Percentiles rank a stretch among this genome's conserved stretches.
Conservation (phyloP, 139 green algal species). For the Asterochloris sp. region DNA sequence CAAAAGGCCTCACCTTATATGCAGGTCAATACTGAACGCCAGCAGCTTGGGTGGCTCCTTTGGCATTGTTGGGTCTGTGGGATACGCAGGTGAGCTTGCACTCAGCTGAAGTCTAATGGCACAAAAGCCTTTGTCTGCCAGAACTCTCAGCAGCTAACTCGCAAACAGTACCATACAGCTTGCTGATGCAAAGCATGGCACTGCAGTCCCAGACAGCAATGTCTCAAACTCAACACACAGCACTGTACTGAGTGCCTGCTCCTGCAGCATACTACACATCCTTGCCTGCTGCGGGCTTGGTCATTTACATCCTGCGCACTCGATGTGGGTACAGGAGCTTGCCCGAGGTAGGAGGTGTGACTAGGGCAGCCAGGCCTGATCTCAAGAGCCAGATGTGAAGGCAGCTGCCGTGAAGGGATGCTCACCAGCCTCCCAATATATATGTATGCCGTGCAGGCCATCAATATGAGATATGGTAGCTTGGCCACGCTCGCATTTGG, state of each 20-base stretch:
- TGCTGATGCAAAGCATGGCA: background rate
- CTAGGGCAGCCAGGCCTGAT: too few species aligned
- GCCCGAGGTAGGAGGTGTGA: background rate
- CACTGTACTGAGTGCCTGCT: background rate
- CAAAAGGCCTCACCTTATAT: background rate
- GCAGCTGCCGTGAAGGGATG: too few species aligned
- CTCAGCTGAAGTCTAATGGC: too few species aligned
- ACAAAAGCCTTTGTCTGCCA: background rate
- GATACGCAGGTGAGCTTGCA: constrained; percentile 3
- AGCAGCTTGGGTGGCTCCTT: constrained; percentile 14
- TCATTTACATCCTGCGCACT: constrained; percentile 24
- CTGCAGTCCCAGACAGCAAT: background rate
- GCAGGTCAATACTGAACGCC: constrained; percentile 19
- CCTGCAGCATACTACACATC: constrained; percentile 25
- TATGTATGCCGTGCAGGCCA: background rate
- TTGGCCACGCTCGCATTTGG: constrained; percentile 24
- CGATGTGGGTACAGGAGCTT: constrained; percentile 16
- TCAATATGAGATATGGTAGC: constrained; percentile 23
- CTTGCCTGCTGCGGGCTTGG: constrained; percentile 20
- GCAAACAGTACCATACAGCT: background rate
- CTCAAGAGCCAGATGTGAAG: too few species aligned
- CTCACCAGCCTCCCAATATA: too few species aligned
- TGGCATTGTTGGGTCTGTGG: constrained; percentile 18
- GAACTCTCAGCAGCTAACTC: background rate
- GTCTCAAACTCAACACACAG: background rate